A percentile compares a stretch with the other conserved stretches of the same genome.
These are phyloP conservation scores for Gossypium longicalyx DNA, from an alignment of 345 rosid genomes.

Conservation along the genomic window DNA sequence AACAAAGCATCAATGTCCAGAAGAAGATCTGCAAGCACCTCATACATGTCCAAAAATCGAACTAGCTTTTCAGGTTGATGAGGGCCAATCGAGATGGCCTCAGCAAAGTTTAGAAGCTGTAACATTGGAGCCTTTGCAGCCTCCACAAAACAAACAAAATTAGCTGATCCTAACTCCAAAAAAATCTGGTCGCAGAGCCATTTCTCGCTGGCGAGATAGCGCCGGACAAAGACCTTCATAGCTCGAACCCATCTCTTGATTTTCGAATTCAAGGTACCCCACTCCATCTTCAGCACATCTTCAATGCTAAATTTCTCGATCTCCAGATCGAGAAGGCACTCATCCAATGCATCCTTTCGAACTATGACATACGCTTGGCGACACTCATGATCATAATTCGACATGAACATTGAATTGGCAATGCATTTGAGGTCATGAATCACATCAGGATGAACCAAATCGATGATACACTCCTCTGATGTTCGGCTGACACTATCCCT, in stretches of 20 bases:
- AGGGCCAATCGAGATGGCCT: slow-evolving; percentile 76
- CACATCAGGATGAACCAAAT: slow-evolving; percentile 62
- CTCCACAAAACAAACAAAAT: slow-evolving; percentile 55
- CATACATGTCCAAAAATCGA: slow-evolving; percentile 81
- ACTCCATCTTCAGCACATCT: slow-evolving; percentile 79
- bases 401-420: slow-evolving; percentile 58
- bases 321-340: slow-evolving; percentile 63
- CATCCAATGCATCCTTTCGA: slow-evolving; percentile 72
- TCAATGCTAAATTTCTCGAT: slow-evolving; percentile 82
- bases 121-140: slow-evolving; percentile 68
- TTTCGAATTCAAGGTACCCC: slow-evolving; percentile 64
- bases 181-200: slow-evolving; percentile 60
- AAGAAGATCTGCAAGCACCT: slow-evolving; percentile 56
- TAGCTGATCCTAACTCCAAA: slow-evolving; percentile 37
- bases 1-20: slow-evolving; percentile 61
- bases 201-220: slow-evolving; percentile 75
- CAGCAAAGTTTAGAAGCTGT: slow-evolving; percentile 78
- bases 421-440: slow-evolving; percentile 65
- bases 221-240: slow-evolving; percentile 55
- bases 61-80: slow-evolving; percentile 69
- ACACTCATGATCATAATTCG: slow-evolving; percentile 74
- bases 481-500: slow-evolving; percentile 54
- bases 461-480: slow-evolving; percentile 50
- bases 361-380: slow-evolving; percentile 53
- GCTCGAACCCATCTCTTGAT: slow-evolving; percentile 86